phyloP scores from a whole-genome alignment of 768 basidiomycete species.

The Pulveroboletus sp. region DNA sequence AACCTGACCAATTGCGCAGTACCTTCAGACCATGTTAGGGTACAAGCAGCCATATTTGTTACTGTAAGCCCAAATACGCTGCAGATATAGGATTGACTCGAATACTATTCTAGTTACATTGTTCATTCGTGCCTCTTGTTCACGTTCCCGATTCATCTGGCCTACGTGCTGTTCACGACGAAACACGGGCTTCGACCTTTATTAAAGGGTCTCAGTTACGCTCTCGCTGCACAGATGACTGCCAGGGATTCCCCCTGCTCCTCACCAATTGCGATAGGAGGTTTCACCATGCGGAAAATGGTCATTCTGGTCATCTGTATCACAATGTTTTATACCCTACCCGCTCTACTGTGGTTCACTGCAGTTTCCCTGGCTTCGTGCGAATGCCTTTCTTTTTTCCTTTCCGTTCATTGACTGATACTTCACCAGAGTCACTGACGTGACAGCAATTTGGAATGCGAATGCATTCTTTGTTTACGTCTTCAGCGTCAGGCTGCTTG shows the following conservation, averaged over 20 bases:
- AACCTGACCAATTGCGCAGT: constrained; percentile 39
- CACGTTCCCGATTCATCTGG: constrained; percentile 79
- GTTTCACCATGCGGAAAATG: constrained; percentile 35
- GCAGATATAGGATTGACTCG: not conserved
- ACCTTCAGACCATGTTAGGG: constrained; percentile 70
- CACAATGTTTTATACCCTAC: constrained; percentile 51
- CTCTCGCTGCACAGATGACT: constrained; percentile 36
- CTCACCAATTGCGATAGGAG: constrained; percentile 2
- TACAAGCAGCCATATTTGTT: constrained; percentile 89
- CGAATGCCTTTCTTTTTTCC: constrained; percentile 26
- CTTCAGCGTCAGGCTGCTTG: constrained; percentile 70
- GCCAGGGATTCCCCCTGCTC: constrained; percentile 5
- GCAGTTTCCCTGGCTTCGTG: constrained; percentile 70
- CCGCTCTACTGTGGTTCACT: constrained; percentile 71
- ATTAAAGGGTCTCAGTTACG: constrained; percentile 47
- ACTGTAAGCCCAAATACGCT: constrained; percentile 51
- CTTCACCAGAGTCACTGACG: constrained; percentile 70
- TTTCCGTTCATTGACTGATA: constrained; percentile 6
- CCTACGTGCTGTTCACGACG: constrained; percentile 54
- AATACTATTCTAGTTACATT: constrained; percentile 54
- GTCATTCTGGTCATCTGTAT: constrained; percentile 24
- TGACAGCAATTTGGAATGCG: constrained; percentile 86
- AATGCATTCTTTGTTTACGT: constrained; percentile 91
- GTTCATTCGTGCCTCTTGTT: constrained; percentile 80
- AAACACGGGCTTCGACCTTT: constrained; percentile 46